Percentiles rank a stretch among this genome's conserved stretches.
Evolutionary conservation across 2,329 filamentous ascomycete genomes (phyloP).

Genomic region (Ceratocystis cubensis): DNA sequence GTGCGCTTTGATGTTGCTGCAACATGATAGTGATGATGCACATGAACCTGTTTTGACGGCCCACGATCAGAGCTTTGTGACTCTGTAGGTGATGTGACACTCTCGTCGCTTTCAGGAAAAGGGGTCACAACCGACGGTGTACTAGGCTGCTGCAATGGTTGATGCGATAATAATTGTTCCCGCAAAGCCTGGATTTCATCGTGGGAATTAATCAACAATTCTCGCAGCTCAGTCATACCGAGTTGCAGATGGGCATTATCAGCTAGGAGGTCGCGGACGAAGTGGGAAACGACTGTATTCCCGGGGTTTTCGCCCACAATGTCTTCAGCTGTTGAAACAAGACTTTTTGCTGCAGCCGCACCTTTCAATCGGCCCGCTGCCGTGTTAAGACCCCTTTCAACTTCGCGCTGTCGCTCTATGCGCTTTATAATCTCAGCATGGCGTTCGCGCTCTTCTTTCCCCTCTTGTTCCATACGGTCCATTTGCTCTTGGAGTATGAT

Average conservation of each 20-base stretch:
- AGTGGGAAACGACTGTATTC: conserved; percentile 67
- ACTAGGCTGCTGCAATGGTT: conserved; percentile 36
- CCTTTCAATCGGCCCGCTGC: conserved; percentile 72
- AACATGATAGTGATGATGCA: conserved; percentile 88
- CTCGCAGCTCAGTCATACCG: conserved; percentile 78
- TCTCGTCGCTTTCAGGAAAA: background rate
- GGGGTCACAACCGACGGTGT: background rate
- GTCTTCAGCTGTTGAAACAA: conserved; percentile 26
- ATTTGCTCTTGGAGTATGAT: conserved; percentile 73
- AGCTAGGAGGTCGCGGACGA: conserved; percentile 87
- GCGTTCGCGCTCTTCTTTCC: conserved; percentile 63
- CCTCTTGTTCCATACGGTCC: conserved; percentile 76
- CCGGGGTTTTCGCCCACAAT: conserved; percentile 26
- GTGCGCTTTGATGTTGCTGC: conserved; percentile 43
- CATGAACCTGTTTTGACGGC: conserved; percentile 63
- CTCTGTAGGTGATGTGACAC: conserved; percentile 14
- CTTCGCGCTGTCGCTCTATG: conserved; percentile 69
- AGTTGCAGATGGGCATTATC: conserved; percentile 92
- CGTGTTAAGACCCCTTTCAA: conserved; percentile 69
- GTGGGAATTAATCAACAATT: conserved; percentile 82
- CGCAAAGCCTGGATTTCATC: conserved; percentile 82
- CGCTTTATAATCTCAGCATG: conserved; percentile 70
- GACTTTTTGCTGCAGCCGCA: conserved; percentile 57
- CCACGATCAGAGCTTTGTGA: conserved; percentile 27
- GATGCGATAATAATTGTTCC: conserved; percentile 68